Base-by-base conservation (phyloP, 176 grass and related monocot species). In the Aegilops speltoides region DNA sequence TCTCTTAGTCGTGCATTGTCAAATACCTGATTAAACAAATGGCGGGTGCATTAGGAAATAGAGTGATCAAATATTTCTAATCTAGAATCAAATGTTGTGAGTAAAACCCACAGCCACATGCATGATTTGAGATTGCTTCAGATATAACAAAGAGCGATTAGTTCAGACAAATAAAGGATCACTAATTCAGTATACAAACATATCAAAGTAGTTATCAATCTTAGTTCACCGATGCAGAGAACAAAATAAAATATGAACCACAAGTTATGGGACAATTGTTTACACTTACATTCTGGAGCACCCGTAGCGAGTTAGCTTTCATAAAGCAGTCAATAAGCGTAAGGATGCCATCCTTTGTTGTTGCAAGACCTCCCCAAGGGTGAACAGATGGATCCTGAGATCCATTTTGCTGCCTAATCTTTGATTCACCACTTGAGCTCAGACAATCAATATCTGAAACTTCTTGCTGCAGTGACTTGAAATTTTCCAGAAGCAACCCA, bases 1-100 rank as follows among this genome's bases (percentile, higher is more conserved):
- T 98, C 97, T 78, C 97, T 96, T 80, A 85, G 88, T 70, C 92
- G 90, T 84, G 94, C 97, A 88, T 91, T 96, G 80, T 98, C 97
- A 96, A 98, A 98, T 46, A 98, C 97, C 97, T 98, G 84, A 45
- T 87, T n/a, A 77, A 84, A 90, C 11, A 25, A 73, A 79, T 33
- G 52, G 31, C 1, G 16, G 28, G 85, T 36, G 22, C 20, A 78
- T 81, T 87, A 81, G 40, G 26, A 59, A 45, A 86, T 63, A 87
- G 45, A 50, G 8, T 87, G 8, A 75, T 68, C 22, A 82, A 68
- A 67, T 8, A 20, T 16, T 14, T 10, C 57, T 57, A 7, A 56
- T 19, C 43, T 46, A 87, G 41, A 76, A 78, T 20, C 38, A 64
- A 72, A 83, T 79, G 22, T 64, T 71, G 32, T 41, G 2, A 71